Evolutionary conservation across 2,329 filamentous ascomycete genomes (phyloP), one percentile per base, ranked within the genome.

Genomic region (Fonsecaea pugnacius): DNA sequence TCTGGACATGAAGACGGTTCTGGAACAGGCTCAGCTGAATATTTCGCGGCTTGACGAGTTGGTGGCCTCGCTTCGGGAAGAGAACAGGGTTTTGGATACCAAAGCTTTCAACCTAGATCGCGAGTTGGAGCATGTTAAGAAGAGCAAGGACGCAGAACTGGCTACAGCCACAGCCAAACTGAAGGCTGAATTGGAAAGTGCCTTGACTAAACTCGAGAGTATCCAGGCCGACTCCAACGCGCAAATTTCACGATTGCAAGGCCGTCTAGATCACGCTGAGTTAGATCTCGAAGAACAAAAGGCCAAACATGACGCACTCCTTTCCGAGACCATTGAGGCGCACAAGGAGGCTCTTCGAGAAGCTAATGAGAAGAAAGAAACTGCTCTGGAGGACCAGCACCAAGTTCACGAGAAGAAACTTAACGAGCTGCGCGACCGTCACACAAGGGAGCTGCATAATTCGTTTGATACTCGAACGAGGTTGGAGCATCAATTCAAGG

Each of bases 51-150:
- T 96, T 2, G 83, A 87, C 64, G 82, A 84, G 62, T 75, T 82
- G 21, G 75, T 86, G 52, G 79, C 80, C 57, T 75, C 77, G 48
- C 74, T 87, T 43, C 75, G 78, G 61, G 72, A 78, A 21, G 79
- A 83, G 72, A 91, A 90, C 72, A 83, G 90, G 72, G 87, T 89
- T 68, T 84, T 94, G 62, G 87, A 94, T 71, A 84, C 89, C 72
- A 84, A 85, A 65, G 84, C 87, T 21, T 83, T 87, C 69, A 85
- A 87, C 46, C 89, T 88, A 74, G 88, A 96, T 76, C 87, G 91
- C 58, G 92, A 97, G 72, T 90, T 94, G 71, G 86, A 92, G 65
- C 91, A 96, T 72, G 91, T 91, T 9, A 87, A 90, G 67, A 91
- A 96, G 72, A 88, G 87, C 56, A 92, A 87, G 62, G 87, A 89